phyloP scores from a whole-genome alignment of 1,284 basidiomycete species.

The Ustilago lituana region DNA sequence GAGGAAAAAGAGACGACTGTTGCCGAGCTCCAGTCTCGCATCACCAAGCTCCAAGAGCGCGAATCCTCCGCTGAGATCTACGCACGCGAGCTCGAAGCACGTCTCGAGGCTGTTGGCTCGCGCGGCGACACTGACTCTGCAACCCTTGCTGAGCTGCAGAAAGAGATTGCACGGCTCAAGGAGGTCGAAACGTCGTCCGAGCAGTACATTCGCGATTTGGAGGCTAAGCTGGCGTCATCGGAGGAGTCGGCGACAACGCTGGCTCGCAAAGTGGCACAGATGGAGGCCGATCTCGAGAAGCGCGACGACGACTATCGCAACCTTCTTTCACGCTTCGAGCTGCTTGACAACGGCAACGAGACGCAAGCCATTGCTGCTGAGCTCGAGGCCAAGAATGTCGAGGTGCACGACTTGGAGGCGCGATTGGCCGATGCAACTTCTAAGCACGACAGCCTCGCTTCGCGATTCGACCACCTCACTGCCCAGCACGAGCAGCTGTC shows the following conservation, averaged over 20 bases:
- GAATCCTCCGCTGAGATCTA: conserved; percentile 93
- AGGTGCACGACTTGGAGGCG: conserved; percentile 78
- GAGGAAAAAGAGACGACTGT: conserved; percentile 82
- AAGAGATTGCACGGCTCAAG: conserved; percentile 81
- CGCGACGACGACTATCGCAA: conserved; percentile 75
- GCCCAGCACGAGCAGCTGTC: conserved; percentile 28
- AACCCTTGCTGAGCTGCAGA: conserved; percentile 81
- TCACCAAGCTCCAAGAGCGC: conserved; percentile 84
- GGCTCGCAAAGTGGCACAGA: conserved; percentile 76
- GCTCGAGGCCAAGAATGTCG: conserved; percentile 80
- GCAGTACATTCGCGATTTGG: conserved; percentile 88
- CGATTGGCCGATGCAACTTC: conserved; percentile 56
- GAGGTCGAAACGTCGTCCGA: conserved; percentile 78
- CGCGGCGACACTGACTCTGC: conserved; percentile 78
- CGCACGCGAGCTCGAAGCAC: conserved; percentile 88
- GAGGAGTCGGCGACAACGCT: conserved; percentile 80
- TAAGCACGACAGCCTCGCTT: conserved; percentile 30
- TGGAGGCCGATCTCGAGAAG: conserved; percentile 81
- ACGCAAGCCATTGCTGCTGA: conserved; percentile 71
- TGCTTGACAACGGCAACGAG: conserved; percentile 71
- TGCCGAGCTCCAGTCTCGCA: conserved; percentile 81
- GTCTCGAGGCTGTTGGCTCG: conserved; percentile 84
- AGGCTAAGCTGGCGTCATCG: conserved; percentile 79
- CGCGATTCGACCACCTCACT: conserved; percentile 23
- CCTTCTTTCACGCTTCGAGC: conserved; percentile 78